Conservation (phyloP, 495 filamentous ascomycete species). For the Antarctomyces pellizariae region DNA sequence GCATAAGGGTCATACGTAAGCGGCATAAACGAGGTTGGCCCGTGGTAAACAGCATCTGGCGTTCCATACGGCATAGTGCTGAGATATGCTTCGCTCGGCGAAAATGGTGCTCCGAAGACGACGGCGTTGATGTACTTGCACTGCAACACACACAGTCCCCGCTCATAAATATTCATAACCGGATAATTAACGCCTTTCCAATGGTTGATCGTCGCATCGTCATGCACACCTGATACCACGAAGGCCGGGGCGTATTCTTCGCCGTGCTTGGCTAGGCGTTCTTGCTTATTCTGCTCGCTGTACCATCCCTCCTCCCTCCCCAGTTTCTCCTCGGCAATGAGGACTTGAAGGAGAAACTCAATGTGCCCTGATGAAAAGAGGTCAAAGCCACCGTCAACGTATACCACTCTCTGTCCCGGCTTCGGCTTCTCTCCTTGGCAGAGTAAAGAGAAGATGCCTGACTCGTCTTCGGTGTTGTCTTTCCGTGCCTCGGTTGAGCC, state of each 20-base stretch:
- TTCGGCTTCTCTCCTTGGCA: slow-evolving; percentile 40
- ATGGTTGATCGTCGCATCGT: slow-evolving; percentile 79
- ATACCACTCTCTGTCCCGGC: slow-evolving; percentile 66
- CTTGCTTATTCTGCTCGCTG: slow-evolving; percentile 30
- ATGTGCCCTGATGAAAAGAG: slow-evolving; percentile 94
- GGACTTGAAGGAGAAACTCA: slow-evolving; percentile 64
- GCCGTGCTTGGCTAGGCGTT: slow-evolving; percentile 33
- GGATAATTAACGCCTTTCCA: slow-evolving; percentile 97
- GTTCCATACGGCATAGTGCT: slow-evolving; percentile 47
- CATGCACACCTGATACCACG: slow-evolving; percentile 77
- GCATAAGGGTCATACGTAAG: slow-evolving; percentile 69
- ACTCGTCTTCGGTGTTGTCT: slow-evolving; percentile 23
- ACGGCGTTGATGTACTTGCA: slow-evolving; percentile 80
- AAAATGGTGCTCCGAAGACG: slow-evolving; percentile 74
- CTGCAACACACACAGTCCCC: slow-evolving; percentile 83
- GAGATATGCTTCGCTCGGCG: slow-evolving; percentile 53
- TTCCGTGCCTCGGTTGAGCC: slow-evolving; percentile 28
- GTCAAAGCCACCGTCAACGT: slow-evolving; percentile 93
- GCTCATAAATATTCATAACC: slow-evolving; percentile 98
- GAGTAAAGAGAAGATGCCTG: slow-evolving; percentile 33
- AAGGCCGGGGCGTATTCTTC: slow-evolving; percentile 61
- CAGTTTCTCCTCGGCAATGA: slow-evolving; percentile 40
- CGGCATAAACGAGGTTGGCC: slow-evolving; percentile 77
- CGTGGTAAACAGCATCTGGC: slow-evolving; percentile 77
- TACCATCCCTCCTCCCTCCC: slow-evolving; percentile 51